Evolutionary conservation across 495 filamentous ascomycete genomes (phyloP).

Genomic region (Penicillium longicatenatum): DNA sequence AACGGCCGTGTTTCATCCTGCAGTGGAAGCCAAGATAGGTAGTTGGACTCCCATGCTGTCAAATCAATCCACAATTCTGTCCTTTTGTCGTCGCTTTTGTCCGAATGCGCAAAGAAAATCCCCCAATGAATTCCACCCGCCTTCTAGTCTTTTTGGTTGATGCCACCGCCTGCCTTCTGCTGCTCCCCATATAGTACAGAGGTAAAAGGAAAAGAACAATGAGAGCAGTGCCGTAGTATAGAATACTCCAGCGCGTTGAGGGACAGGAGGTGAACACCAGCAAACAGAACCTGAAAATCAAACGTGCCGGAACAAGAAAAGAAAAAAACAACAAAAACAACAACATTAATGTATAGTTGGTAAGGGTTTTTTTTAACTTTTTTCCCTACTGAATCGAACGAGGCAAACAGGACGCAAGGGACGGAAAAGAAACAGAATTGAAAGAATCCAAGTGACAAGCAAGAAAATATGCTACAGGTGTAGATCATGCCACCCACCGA

Average conservation of each 20-base stretch:
- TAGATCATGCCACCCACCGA: constrained; percentile 81
- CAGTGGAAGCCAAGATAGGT: constrained; percentile 3
- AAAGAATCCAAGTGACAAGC: constrained; percentile 6
- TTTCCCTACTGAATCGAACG: constrained; percentile 33
- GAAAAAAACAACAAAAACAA: too few species aligned
- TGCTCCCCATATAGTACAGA: constrained; percentile 30
- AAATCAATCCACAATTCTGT: constrained; percentile 8
- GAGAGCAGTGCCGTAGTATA: constrained; percentile 10
- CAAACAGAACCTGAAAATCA: constrained; percentile 23
- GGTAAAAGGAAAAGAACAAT: constrained; percentile 19
- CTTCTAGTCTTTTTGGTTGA: constrained; percentile 35
- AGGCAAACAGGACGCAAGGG: constrained; percentile 21
- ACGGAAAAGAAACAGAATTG: constrained; percentile 11
- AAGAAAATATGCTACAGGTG: constrained; percentile 41
- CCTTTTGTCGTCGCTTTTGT: constrained; percentile 19
- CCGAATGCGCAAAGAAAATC: constrained; percentile 23
- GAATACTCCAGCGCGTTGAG: constrained; percentile 10
- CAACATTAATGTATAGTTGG: constrained; percentile 33
- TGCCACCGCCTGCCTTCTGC: constrained; percentile 16
- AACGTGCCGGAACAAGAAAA: constrained; percentile 8
- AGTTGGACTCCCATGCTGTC: constrained; percentile 6
- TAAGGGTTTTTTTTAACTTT: constrained; percentile 29
- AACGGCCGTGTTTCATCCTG: constrained; percentile 21
- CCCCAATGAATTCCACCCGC: constrained; percentile 20
- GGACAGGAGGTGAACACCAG: constrained; percentile 17